phyloP scores from a whole-genome alignment of 768 basidiomycete species.

The Trametes meyenii region DNA sequence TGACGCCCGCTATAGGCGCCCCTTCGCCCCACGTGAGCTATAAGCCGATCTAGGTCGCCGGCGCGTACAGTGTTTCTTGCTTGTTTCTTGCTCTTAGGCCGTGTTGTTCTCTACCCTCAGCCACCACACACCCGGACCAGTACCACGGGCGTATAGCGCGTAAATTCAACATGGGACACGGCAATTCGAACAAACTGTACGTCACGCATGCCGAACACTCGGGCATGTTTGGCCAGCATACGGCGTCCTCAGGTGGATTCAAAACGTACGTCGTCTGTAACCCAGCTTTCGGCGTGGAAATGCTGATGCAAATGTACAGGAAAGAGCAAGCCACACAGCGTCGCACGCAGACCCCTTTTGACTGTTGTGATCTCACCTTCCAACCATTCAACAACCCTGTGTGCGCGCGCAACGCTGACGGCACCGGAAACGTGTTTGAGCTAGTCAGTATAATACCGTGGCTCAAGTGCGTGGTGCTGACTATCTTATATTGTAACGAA shows the following conservation, averaged over 20 bases:
- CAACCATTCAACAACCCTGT: conserved; percentile 91
- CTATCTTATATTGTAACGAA: neutral
- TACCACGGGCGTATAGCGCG: neutral
- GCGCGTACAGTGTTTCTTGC: too few relatives aligned
- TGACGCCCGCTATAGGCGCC: too few relatives aligned
- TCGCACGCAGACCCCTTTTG: conserved; percentile 73
- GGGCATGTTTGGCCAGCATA: conserved; percentile 79
- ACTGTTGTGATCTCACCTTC: conserved; percentile 90
- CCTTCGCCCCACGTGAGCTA: too few relatives aligned
- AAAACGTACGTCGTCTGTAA: conserved; percentile 51
- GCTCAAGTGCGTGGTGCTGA: conserved; percentile 67
- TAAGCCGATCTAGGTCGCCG: too few relatives aligned
- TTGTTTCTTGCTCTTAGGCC: too few relatives aligned
- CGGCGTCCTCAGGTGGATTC: conserved; percentile 70
- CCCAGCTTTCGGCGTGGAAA: neutral
- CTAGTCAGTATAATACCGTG: conserved; percentile 92
- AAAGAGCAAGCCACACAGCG: conserved; percentile 71
- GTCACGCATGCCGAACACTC: conserved; percentile 90
- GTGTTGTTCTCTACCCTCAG: neutral
- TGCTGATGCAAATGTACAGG: conserved; percentile 37
- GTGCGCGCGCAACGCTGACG: conserved; percentile 79
- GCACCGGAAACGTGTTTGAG: conserved; percentile 83
- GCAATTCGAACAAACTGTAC: conserved; percentile 85
- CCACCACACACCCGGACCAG: neutral
- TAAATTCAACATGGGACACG: conserved; percentile 71